Conservation (phyloP, 1,284 basidiomycete species). For the Ustilago bromivora region DNA sequence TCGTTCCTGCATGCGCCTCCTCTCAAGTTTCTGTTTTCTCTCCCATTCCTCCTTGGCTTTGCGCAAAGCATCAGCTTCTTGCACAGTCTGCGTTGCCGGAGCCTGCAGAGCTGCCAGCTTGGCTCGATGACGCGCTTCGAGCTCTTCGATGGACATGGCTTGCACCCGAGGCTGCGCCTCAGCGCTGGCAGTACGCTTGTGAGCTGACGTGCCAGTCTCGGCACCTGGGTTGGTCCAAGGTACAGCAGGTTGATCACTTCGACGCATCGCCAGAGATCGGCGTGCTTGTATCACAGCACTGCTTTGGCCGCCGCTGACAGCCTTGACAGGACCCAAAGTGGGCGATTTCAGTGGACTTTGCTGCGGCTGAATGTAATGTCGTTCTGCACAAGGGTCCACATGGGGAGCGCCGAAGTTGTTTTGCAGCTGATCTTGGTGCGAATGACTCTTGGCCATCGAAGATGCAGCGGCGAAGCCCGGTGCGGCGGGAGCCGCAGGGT, state of each 20-base stretch:
- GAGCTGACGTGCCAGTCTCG: constrained; percentile 7
- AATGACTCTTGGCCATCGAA: constrained; percentile 29
- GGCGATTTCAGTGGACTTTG: constrained; percentile 16
- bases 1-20: constrained; percentile 42
- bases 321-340: constrained; percentile 9
- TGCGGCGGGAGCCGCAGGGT: constrained; percentile 8
- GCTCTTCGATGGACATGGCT: constrained; percentile 53
- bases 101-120: constrained; percentile 52
- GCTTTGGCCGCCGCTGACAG: constrained; percentile 30
- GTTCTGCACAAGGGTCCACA: constrained; percentile 6
- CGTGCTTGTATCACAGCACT: constrained; percentile 35
- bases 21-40: constrained; percentile 39
- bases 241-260: constrained; percentile 26
- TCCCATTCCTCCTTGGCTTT: constrained; percentile 54
- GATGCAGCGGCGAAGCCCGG: neutral
- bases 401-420: neutral
- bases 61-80: constrained; percentile 45
- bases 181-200: constrained; percentile 16
- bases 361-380: constrained; percentile 9
- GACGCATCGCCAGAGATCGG: constrained; percentile 38
- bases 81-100: constrained; percentile 44
- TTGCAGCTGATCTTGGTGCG: constrained; percentile 29
- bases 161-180: constrained; percentile 18
- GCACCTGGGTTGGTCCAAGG: constrained; percentile 48
- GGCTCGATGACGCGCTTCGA: constrained; percentile 48